phyloP scores from a whole-genome alignment of 2,329 filamentous ascomycete species.

The Ceratocystis albifundus region DNA sequence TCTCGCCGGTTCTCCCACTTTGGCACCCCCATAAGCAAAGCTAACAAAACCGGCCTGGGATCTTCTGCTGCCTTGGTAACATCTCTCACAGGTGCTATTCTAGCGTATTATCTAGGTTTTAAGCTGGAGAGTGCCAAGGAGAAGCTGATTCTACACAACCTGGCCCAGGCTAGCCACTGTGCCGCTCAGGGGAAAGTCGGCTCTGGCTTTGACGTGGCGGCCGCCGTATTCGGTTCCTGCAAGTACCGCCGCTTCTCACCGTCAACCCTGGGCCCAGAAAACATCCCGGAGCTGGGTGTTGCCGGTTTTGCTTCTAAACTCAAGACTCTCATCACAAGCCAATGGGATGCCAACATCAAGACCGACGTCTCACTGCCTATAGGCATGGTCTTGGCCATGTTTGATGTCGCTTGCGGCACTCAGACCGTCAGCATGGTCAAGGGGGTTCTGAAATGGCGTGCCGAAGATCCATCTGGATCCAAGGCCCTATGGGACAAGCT shows the following conservation, averaged over 20 bases:
- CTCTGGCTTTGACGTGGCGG: constrained; percentile 88
- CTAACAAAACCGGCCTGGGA: constrained; percentile 91
- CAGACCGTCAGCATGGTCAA: constrained; percentile 95
- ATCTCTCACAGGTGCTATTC: constrained; percentile 63
- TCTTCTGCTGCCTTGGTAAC: constrained; percentile 93
- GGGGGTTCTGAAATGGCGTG: constrained; percentile 73
- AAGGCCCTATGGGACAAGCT: constrained; percentile 56
- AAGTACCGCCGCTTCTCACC: constrained; percentile 90
- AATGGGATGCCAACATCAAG: constrained; percentile 69
- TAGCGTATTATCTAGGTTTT: constrained; percentile 59
- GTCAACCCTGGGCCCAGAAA: constrained; percentile 45
- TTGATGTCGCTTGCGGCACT: constrained; percentile 88
- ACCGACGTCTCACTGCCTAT: constrained; percentile 50
- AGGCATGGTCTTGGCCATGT: constrained; percentile 75
- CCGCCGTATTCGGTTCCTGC: constrained; percentile 84
- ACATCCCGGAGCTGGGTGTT: constrained; percentile 53
- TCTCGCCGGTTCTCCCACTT: constrained; percentile 61
- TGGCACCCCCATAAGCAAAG: constrained; percentile 58
- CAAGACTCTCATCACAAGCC: constrained; percentile 46
- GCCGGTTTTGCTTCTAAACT: constrained; percentile 57
- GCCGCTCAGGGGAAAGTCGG: constrained; percentile 95
- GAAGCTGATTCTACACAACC: constrained; percentile 65
- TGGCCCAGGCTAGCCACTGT: constrained; percentile 87
- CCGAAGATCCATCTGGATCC: constrained; percentile 51
- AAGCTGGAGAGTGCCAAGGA: constrained; percentile 9